Conservation (phyloP, 441 rosid genomes). For the Populus hybrid region DNA sequence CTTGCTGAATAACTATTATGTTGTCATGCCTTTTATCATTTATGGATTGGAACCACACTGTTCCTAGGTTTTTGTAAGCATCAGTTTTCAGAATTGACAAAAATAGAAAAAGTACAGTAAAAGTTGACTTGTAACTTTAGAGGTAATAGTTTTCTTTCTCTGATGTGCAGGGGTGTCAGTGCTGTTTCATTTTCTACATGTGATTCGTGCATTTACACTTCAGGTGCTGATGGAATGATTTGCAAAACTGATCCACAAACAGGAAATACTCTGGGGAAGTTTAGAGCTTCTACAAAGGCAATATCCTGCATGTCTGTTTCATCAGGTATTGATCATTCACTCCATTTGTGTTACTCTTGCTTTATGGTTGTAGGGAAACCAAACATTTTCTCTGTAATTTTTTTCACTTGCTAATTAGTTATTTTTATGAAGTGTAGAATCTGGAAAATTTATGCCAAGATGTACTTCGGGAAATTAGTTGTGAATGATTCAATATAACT, state of each 20-base stretch:
- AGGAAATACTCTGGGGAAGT: conserved; percentile 55
- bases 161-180: conserved; percentile 76
- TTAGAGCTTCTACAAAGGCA: conserved; percentile 75
- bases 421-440: neutral
- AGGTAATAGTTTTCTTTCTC: conserved; percentile 11
- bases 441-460: neutral
- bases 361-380: conserved; percentile 3
- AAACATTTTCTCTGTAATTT: neutral
- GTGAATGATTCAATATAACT: neutral
- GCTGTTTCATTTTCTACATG: conserved; percentile 66
- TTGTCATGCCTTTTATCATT: neutral
- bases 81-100: neutral
- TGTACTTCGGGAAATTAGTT: neutral
- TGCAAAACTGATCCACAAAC: conserved; percentile 55
- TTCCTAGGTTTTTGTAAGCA: neutral
- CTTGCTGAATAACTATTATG: neutral
- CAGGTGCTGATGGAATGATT: conserved; percentile 85
- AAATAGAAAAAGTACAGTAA: neutral
- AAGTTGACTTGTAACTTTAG: neutral
- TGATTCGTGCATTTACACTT: conserved; percentile 59
- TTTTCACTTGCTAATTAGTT: neutral
- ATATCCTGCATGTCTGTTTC: conserved; percentile 79
- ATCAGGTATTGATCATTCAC: conserved; percentile 41
- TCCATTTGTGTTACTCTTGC: conserved; percentile 3
- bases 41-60: neutral